Conservation (phyloP, 2,329 filamentous ascomycete species). For the Tolypocladium amazonense region DNA sequence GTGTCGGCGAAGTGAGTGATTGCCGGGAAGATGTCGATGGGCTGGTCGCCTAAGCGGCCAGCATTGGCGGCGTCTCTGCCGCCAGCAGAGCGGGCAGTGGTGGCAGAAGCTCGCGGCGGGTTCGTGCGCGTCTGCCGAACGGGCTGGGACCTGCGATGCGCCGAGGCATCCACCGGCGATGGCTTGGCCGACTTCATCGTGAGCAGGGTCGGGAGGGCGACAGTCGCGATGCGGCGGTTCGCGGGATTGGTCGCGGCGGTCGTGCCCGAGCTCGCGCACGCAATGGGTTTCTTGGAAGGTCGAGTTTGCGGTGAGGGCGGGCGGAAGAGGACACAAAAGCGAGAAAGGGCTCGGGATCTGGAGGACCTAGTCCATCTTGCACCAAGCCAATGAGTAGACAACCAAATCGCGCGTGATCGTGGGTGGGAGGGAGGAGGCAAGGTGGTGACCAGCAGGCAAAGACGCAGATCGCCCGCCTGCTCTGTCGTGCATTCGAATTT, state of each 20-base stretch:
- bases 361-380: background rate
- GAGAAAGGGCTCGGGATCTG: background rate
- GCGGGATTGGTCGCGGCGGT: background rate
- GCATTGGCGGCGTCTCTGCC: slow-evolving; percentile 35
- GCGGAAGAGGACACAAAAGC: background rate
- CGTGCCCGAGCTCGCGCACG: background rate
- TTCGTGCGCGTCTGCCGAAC: slow-evolving; percentile 56
- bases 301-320: background rate
- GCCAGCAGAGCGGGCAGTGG: slow-evolving; percentile 29
- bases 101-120: slow-evolving; percentile 44
- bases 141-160: slow-evolving; percentile 51
- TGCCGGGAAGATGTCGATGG: slow-evolving; percentile 56
- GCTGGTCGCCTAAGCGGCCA: slow-evolving; percentile 38
- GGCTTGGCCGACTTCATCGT: slow-evolving; percentile 48
- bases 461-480: background rate
- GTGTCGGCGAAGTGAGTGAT: slow-evolving; percentile 78
- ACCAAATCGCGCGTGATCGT: background rate
- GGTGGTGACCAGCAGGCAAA: background rate
- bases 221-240: slow-evolving; percentile 3
- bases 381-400: background rate
- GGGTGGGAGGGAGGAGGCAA: background rate
- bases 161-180: slow-evolving; percentile 28
- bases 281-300: background rate
- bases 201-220: slow-evolving; percentile 16
- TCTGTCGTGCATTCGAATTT: background rate